Evolutionary conservation across 2,329 filamentous ascomycete species (phyloP), one percentile per base, ranked within the genome.

Genomic region (Hysterium pulicare): DNA sequence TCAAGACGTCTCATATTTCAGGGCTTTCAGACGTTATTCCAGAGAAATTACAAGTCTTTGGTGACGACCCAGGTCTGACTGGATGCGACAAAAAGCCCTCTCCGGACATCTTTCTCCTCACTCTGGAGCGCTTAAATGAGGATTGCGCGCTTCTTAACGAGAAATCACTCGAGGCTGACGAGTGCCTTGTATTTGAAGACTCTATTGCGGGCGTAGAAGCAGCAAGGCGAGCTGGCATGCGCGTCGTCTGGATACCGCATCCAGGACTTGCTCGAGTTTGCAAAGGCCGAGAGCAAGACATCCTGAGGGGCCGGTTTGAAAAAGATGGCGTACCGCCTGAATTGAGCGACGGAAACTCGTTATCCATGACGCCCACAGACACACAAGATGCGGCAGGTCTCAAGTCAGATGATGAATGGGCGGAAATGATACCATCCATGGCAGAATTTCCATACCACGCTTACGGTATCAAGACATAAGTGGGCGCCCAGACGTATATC

Each of bases 151-250:
- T 78, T 0, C 69, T 75, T 3, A 81, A 80, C 0, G 71, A 76
- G 50, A 71, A 78, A 45, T 74, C 76, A 40, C 84, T 98, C 49
- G 74, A 63, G 41, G 89, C 90, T 0, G 86, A 87, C 53, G 91
- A 97, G 68, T 97, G 93, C 62, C 75, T 98, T 13, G 93, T 97
- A 0, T 97, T 98, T 58, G 93, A 98, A 70, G 93, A 98, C 67
- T 88, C 85, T 34, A 90, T 97, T 1, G 88, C 90, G 0, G 93
- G 93, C 3, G 89, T 96, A 2, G 93, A 98, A 70, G 82, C 89
- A 2, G 93, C 90, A 4, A 76, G 93, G 40, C 81, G 93, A 51
- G 93, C 93, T 0, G 91, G 91, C 0, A 97, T 97, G 91, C 82
- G 91, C 52, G 90, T 94, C 10, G 76, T 95, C 1, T 98, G 93